Base-by-base conservation (phyloP, 2,329 filamentous ascomycete genomes). In the Pestalotiopsis sp. region DNA sequence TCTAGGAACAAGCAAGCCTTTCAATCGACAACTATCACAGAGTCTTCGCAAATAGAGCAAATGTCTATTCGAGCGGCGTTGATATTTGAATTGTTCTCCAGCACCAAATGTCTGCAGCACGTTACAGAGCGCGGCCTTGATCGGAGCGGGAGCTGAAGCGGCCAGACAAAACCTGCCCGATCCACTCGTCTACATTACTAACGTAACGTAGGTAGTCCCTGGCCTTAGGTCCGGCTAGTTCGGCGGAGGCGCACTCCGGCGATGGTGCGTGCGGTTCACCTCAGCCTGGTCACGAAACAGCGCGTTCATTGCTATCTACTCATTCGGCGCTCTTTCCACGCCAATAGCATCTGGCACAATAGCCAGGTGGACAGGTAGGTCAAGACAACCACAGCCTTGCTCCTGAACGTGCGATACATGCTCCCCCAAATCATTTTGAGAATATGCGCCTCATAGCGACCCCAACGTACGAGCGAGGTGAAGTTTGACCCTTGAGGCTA, bases 181-280 rank as follows among this genome's bases (percentile, higher is more conserved):
- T 62, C 31, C 31, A 39, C 25, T 3, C 25, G 36, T 62, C 59
- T 17, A 62, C 59, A 39, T 39, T 39, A 12, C 59, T 62, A 62
- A 52, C 45, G 45, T 52, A 52, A 52, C 45, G 45, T 52, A 52
- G 45, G 17, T n/a, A 20, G 14, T 31, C 59, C 27, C 25, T 39
- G 62, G 20, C 62, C 13, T 65, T 27, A 52, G 62, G 41, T 65
- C 62, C 27, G 38, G 20, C 39, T 65, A 65, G 62, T 49, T 65
- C 62, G 62, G 41, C 39, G 39, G 62, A 65, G 62, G 62, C 62
- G 41, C 31, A 36, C 31, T 49, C 49, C 62, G 62, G 41, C 23
- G 62, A 38, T 49, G 62, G 62, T 38, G 41, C 38, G 39, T 27
- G 31, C 20, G 25, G 23, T 13, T 25, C 39, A 23, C 36, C 45